A percentile compares a stretch with the other conserved stretches of the same genome.
These are phyloP conservation scores for Lactifluus pinguis DNA, from an alignment of 768 basidiomycete genomes.

Conservation along the genomic window DNA sequence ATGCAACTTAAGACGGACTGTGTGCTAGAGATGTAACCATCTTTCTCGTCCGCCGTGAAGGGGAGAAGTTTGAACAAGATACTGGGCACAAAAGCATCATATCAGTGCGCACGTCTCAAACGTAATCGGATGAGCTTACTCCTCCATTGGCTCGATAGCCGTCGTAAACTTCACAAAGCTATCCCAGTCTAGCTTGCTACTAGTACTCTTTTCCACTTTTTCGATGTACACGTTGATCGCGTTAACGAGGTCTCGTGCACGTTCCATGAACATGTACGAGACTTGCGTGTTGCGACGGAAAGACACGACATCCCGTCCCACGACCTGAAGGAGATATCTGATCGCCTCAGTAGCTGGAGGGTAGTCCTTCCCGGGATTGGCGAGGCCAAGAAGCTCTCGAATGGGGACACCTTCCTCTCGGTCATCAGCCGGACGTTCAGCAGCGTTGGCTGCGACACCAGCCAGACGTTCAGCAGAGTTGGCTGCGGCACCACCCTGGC, in stretches of 20 bases:
- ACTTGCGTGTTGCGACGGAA: conserved; percentile 19
- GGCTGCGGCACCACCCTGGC: too few relatives aligned
- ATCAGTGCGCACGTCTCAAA: neutral
- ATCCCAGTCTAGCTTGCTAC: conserved; percentile 3
- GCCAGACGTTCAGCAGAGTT: too few relatives aligned
- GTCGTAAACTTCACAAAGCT: conserved; percentile 16
- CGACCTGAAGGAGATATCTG: conserved; percentile 15
- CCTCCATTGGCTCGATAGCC: conserved; percentile 20
- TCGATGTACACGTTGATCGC: conserved; percentile 15
- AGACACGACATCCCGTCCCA: conserved; percentile 13
- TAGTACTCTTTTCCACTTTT: conserved; percentile 4
- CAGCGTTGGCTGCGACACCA: too few relatives aligned
- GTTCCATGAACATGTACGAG: conserved; percentile 17
- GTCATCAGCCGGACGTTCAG: too few relatives aligned
- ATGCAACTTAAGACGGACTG: neutral
- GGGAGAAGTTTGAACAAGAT: conserved; percentile 5
- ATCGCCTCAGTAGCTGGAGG: conserved; percentile 14
- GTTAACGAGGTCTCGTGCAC: conserved; percentile 16
- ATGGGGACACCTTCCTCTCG: neutral
- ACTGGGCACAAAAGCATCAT: neutral
- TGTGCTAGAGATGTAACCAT: neutral
- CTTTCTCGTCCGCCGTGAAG: conserved; percentile 10
- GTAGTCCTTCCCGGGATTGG: neutral
- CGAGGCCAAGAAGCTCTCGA: neutral
- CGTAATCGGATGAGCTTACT: neutral